These are phyloP conservation scores for Cyberlindnera subsufficiens DNA, from an alignment of 805 yeast genomes.

Conservation along the genomic window DNA sequence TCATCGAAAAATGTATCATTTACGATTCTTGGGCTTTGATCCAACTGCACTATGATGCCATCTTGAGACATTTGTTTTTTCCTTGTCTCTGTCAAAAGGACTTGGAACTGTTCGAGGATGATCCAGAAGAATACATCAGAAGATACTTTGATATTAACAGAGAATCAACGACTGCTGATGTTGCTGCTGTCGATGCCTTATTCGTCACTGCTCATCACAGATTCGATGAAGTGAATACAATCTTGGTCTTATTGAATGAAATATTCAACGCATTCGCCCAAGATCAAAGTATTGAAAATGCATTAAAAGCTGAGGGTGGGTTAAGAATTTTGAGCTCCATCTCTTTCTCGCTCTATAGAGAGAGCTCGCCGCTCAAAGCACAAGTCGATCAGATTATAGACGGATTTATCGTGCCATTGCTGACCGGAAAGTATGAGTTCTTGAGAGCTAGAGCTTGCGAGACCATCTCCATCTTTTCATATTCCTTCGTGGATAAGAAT, in stretches of 20 bases:
- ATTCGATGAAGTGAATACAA: slow-evolving; percentile 48
- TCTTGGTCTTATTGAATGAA: slow-evolving; percentile 50
- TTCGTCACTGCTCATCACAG: slow-evolving; percentile 52
- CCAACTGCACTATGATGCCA: slow-evolving; percentile 56
- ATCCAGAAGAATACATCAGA: slow-evolving; percentile 85
- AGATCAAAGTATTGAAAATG: slow-evolving; percentile 31
- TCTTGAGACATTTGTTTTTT: slow-evolving; percentile 64
- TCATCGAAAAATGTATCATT: slow-evolving; percentile 56
- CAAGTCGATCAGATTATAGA: slow-evolving; percentile 69
- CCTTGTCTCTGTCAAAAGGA: slow-evolving; percentile 72
- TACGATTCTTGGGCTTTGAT: slow-evolving; percentile 55
- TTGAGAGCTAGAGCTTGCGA: slow-evolving; percentile 74
- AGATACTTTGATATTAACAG: slow-evolving; percentile 58
- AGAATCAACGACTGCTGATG: slow-evolving; percentile 66
- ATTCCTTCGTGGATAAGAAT: slow-evolving; percentile 29
- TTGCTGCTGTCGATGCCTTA: slow-evolving; percentile 73
- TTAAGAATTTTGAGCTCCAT: slow-evolving; percentile 74
- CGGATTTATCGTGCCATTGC: slow-evolving; percentile 64
- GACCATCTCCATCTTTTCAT: slow-evolving; percentile 37
- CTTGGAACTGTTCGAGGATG: slow-evolving; percentile 72
- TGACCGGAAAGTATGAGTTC: slow-evolving; percentile 56
- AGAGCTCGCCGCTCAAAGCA: slow-evolving; percentile 47
- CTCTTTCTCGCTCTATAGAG: slow-evolving; percentile 39
- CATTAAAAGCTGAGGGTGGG: slow-evolving; percentile 75
- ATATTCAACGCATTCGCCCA: slow-evolving; percentile 33